Evolutionary conservation across 148 eudicot species (phyloP).

Genomic region (Polygonum aviculare): DNA sequence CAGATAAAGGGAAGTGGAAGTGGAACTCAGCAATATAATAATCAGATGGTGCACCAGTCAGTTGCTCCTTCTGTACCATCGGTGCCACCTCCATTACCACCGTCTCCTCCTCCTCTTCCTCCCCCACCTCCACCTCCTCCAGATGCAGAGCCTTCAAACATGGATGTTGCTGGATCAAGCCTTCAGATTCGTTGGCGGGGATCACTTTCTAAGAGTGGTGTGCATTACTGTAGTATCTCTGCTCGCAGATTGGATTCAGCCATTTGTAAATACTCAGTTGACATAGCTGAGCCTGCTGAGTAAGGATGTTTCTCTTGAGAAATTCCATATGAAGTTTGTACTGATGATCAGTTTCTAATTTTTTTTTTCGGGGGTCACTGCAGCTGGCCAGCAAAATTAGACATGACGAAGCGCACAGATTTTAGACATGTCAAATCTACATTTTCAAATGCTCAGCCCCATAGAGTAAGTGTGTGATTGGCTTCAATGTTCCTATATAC

Average conservation of each 20-base stretch:
- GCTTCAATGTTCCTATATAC: not conserved
- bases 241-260: slow-evolving; percentile 70
- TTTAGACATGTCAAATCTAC: slow-evolving; percentile 81
- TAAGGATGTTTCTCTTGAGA: slow-evolving; percentile 26
- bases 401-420: slow-evolving; percentile 98
- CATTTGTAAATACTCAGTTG: slow-evolving; percentile 58
- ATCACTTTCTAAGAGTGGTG: slow-evolving; percentile 78
- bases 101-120: slow-evolving; percentile 45
- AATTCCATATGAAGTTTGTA: not conserved
- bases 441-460: slow-evolving; percentile 59
- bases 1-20: slow-evolving; percentile 54
- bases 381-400: slow-evolving; percentile 96
- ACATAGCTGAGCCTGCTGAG: slow-evolving; percentile 78
- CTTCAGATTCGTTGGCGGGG: slow-evolving; percentile 75
- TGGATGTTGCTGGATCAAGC: slow-evolving; percentile 19
- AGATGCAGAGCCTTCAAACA: slow-evolving; percentile 24
- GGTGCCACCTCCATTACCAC: slow-evolving; percentile 51
- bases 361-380: slow-evolving; percentile 18
- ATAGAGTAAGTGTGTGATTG: slow-evolving; percentile 46
- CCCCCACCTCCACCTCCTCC: slow-evolving; percentile 60
- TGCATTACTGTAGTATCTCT: slow-evolving; percentile 63
- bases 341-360: slow-evolving; percentile 5
- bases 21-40: slow-evolving; percentile 39
- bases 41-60: slow-evolving; percentile 45
- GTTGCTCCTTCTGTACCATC: slow-evolving; percentile 41